A percentile compares a stretch with the other conserved stretches of the same genome.
Conservation (phyloP, 129 eudicot species). For the Silybum marianum region DNA sequence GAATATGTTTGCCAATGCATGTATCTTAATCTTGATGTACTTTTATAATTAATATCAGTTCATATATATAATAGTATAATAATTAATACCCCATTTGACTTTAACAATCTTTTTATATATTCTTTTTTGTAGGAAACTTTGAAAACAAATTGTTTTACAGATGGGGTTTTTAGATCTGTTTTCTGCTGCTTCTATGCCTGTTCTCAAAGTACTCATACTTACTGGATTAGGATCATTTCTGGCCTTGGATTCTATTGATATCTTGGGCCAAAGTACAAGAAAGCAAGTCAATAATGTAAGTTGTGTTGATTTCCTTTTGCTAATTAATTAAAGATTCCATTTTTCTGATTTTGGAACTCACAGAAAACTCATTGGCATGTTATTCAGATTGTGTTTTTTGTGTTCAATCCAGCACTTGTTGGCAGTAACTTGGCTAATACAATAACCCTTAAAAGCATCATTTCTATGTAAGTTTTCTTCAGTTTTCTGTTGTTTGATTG, state of each 20-base stretch:
- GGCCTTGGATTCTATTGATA: conserved; percentile 51
- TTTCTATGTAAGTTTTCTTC: conserved; percentile 38
- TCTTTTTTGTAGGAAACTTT: background rate
- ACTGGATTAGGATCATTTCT: conserved; percentile 53
- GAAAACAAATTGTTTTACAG: background rate
- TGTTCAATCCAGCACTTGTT: conserved; percentile 52
- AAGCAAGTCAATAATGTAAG: conserved; percentile 60
- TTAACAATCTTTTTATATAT: background rate
- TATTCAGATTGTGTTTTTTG: conserved; percentile 55
- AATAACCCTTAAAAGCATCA: conserved; percentile 39
- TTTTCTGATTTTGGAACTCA: background rate
- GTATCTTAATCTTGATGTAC: background rate
- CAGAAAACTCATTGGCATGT: background rate
- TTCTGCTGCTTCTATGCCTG: conserved; percentile 65
- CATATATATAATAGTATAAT: background rate
- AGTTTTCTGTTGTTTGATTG: background rate
- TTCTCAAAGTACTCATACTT: conserved; percentile 48
- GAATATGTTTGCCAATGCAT: background rate
- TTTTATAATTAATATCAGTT: background rate
- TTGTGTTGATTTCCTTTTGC: background rate
- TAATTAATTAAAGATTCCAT: background rate
- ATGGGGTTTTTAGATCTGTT: conserved; percentile 56
- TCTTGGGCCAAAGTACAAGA: conserved; percentile 51
- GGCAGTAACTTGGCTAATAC: conserved; percentile 49
- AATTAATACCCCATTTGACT: background rate